Evolutionary conservation across 371 early-diverging fungal genomes (phyloP), one percentile per base, ranked within the genome.

Genomic region (Mortierella sp.): DNA sequence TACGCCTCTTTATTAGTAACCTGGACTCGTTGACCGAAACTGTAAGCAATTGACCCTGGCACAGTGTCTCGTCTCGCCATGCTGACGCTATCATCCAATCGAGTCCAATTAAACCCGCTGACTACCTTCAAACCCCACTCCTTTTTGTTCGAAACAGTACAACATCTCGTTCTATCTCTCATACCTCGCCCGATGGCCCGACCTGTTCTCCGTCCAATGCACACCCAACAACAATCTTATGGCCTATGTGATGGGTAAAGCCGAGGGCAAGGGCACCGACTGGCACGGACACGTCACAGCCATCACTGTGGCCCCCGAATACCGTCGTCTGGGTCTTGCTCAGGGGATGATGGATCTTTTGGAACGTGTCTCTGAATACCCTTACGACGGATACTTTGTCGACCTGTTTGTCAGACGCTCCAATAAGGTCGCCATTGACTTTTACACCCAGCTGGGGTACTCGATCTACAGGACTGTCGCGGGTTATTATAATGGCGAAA

Each of bases 281-380:
- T 99, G 98, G 98, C 99, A 99, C 83, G 98, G 98, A 1, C 99
- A 99, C 88, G 98, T 99, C 61, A 98, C 99, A 8, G 99, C 99
- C 9, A 91, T 99, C 48, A 99, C 98, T 3, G 98, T 99, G 0
- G 96, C 98, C 0, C 98, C 99, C n/a, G 95, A 96, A 81, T 98
- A 94, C 85, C 95, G 99, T 70, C 94, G 98, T 21, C 88, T 97
- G 74, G 97, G 98, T 2, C 92, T 99, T 4, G 99, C 98, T 1
- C 92, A 93, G 54, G 91, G 93, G 37, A 93, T 99, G 88, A 98
- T 99, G 98, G 87, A 93, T 34, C 84, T 97, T 9, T 89, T 99
- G 53, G 99, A 99, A 84, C 91, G 93, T n/a, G 97, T 98, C 2
- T 97, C 97, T 21, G 98, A 97, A 71, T 94, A 96, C 73, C 92